Evolutionary conservation across 768 basidiomycete genomes (phyloP).

Genomic region (Lepiota subincarnata): DNA sequence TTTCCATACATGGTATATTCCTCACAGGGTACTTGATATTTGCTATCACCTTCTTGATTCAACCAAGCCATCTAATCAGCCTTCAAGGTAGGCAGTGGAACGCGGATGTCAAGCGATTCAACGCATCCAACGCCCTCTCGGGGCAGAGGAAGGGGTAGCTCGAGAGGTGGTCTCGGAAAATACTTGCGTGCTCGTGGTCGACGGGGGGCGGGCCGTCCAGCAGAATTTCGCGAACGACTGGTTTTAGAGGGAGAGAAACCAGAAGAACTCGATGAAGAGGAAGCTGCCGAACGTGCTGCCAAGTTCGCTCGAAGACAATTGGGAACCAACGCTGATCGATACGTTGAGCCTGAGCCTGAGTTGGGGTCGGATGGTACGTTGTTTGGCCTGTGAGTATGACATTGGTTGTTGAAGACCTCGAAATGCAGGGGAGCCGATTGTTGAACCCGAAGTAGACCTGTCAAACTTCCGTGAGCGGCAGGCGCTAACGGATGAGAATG

Average conservation of each 20-base stretch:
- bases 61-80: constrained; percentile 2
- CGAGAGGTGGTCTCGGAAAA: constrained; percentile 70
- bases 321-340: constrained; percentile 70
- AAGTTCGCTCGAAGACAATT: constrained; percentile 59
- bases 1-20: no score
- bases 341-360: constrained; percentile 65
- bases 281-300: constrained; percentile 41
- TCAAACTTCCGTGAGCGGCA: constrained; percentile 65
- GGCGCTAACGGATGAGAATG: constrained; percentile 37
- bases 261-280: constrained; percentile 43
- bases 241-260: constrained; percentile 54
- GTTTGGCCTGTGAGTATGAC: neutral
- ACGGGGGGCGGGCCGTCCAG: constrained; percentile 54
- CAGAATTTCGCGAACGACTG: constrained; percentile 60
- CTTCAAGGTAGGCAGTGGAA: neutral
- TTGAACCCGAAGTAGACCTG: constrained; percentile 73
- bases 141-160: constrained; percentile 49
- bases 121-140: constrained; percentile 23
- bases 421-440: constrained; percentile 52
- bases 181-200: constrained; percentile 69
- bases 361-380: constrained; percentile 65
- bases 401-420: neutral
- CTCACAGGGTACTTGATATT: neutral
- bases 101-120: constrained; percentile 8
- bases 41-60: neutral